Conservation (phyloP, 176 grass and related monocot species). For the Paspalum vaginatum region DNA sequence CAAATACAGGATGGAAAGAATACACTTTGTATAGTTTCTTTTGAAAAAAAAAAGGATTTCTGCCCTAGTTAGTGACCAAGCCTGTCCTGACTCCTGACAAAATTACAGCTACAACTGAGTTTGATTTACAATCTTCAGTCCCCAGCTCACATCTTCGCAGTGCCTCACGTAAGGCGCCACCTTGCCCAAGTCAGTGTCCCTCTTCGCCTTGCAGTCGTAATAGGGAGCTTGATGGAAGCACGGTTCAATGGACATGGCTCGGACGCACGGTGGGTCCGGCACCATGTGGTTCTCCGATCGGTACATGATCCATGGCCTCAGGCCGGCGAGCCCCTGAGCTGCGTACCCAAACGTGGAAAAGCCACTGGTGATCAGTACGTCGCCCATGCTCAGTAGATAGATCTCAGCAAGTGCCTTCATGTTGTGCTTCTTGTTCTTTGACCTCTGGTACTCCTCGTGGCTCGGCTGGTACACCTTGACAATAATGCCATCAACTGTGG, state of each 20-base stretch:
- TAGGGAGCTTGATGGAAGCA: conserved; percentile 70
- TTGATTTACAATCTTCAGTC: conserved; percentile 74
- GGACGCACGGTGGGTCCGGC: conserved; percentile 52
- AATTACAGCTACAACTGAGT: conserved; percentile 33
- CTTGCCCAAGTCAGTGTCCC: conserved; percentile 48
- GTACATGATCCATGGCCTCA: conserved; percentile 74
- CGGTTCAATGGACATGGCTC: conserved; percentile 71
- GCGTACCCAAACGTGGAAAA: conserved; percentile 83
- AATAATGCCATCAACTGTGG: conserved; percentile 44
- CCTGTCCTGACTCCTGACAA: neutral
- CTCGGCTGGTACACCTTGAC: conserved; percentile 65
- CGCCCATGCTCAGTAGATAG: conserved; percentile 73
- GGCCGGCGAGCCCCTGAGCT: conserved; percentile 55
- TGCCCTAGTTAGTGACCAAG: conserved; percentile 25
- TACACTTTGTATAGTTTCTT: neutral
- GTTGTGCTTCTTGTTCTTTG: conserved; percentile 63
- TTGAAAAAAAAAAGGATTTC: conserved; percentile 11
- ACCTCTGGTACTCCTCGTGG: conserved; percentile 63
- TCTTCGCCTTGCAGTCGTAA: conserved; percentile 65
- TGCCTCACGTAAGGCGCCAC: conserved; percentile 59
- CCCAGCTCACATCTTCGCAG: conserved; percentile 77
- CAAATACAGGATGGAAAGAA: conserved; percentile 9
- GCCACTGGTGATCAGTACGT: conserved; percentile 65
- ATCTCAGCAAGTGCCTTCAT: conserved; percentile 82
- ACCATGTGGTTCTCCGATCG: conserved; percentile 40